Evolutionary conservation across 2,329 filamentous ascomycete genomes (phyloP), one percentile per base, ranked within the genome.

Genomic region (Furcasterigmium furcatum): DNA sequence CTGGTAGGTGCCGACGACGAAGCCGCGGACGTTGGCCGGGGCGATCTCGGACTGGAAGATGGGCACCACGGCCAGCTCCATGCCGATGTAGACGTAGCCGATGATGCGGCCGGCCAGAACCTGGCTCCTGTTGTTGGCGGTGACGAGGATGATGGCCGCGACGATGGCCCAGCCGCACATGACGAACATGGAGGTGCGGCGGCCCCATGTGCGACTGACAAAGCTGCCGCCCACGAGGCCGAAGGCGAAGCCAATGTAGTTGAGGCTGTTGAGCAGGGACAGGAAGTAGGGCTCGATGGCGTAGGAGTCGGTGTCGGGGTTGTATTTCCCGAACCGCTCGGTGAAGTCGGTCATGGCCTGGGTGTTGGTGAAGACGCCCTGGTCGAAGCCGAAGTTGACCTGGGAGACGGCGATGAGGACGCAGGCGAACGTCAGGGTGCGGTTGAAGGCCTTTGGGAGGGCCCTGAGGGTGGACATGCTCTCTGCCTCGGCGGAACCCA

Each of bases 361-460:
- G 1, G 59, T 64, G 2, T 60, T 63, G 9, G 57, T 53, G 51
- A 66, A 65, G 9, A 56, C 65, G 38, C 59, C 53, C 27, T 65
- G 62, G 47, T 68, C 67, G 22, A 69, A 64, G 41, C 65, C 64
- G 57, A 67, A 70, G 50, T 68, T 69, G 49, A 69, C 55, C n/a
- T 58, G 55, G 2, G 62, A 67, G 2, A 68, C 29, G 22, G 61
- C 59, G 30, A 68, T 56, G 14, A 68, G 43, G 9, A 29, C 19
- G 12, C 48, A 47, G 4, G 54, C 44, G 18, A 47, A 49, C n/a
- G 48, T 19, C 16, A 60, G 48, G 14, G 41, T 44, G 12, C 42
- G 25, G 25, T 56, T 52, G 48, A 55, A 51, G 42, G 34, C 43
- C 20, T 13, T 13, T 5, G 36, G 34, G 18, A 45, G 14, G 27